These are phyloP conservation scores for Coemansia sp. DNA, from an alignment of 371 early-diverging fungal species.

Conservation along the genomic window DNA sequence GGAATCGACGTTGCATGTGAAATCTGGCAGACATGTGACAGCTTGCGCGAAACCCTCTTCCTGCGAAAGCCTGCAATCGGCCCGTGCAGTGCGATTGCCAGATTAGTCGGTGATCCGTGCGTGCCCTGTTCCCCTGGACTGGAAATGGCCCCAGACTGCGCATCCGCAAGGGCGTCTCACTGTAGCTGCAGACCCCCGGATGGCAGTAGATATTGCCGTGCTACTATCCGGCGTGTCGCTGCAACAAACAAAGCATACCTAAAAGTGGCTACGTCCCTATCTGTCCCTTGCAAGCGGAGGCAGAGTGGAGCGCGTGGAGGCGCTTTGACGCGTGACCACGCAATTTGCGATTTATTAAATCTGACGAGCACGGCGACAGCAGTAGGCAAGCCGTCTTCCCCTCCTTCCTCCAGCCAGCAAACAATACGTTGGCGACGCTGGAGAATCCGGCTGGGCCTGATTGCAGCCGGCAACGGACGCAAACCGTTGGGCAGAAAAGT, in stretches of 20 bases:
- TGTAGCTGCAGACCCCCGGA: too few species aligned
- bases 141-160: too few species aligned
- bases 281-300: too few species aligned
- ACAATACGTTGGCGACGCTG: not conserved
- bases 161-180: too few species aligned
- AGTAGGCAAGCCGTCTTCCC: not conserved
- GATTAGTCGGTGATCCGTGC: too few species aligned
- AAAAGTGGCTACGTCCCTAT: conserved; percentile 2
- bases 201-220: too few species aligned
- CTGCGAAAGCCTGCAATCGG: not conserved
- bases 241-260: not conserved
- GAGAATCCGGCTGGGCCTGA: not conserved
- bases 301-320: not conserved
- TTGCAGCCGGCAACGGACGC: not conserved
- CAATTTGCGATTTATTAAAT: not conserved
- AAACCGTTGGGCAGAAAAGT: too few species aligned
- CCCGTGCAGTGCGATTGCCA: too few species aligned
- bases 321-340: conserved; percentile 3
- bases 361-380: not conserved
- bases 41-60: not conserved
- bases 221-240: too few species aligned
- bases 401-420: not conserved
- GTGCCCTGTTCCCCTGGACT: too few species aligned
- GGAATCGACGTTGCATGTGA: conserved; percentile 1
- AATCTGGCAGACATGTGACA: conserved; percentile 5